phyloP scores from a whole-genome alignment of 2,329 filamentous ascomycete genomes.

The Colletotrichum lini region DNA sequence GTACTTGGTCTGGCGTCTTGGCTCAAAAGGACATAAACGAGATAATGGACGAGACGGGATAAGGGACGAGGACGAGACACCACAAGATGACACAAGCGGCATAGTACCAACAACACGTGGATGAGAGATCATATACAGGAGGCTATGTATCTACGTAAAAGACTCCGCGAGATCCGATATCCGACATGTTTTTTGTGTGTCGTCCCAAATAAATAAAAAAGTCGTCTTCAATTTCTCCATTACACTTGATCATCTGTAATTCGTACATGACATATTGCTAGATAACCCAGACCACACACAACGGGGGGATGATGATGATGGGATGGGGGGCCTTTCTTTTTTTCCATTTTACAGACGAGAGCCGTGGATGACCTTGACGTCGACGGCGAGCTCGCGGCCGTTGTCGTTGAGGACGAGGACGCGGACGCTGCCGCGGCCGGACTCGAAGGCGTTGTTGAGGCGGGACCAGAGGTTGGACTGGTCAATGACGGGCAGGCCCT shows the following conservation, averaged over 20 bases:
- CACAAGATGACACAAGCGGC: background rate
- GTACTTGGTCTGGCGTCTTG: too few species aligned
- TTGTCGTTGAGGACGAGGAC: constrained; percentile 96
- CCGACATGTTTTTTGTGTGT: constrained; percentile 26
- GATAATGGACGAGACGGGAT: too few species aligned
- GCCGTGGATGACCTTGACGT: constrained; percentile 98
- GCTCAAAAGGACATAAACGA: too few species aligned
- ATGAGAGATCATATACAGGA: constrained; percentile 57
- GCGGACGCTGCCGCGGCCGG: constrained; percentile 92
- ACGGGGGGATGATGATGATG: too few species aligned
- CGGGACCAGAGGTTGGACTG: constrained; percentile 91
- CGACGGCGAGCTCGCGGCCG: constrained; percentile 94
- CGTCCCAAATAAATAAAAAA: constrained; percentile 39
- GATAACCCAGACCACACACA: constrained; percentile 43
- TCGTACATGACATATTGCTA: constrained; percentile 41
- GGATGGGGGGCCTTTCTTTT: too few species aligned
- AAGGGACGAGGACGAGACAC: too few species aligned
- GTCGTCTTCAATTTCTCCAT: constrained; percentile 47
- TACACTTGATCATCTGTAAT: constrained; percentile 41
- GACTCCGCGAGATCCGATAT: constrained; percentile 42
- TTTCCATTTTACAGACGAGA: constrained; percentile 69
- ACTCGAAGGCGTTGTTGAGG: constrained; percentile 87
- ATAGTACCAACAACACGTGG: constrained; percentile 23
- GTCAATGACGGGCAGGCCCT: constrained; percentile 91
- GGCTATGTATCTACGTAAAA: constrained; percentile 59